Evolutionary conservation across 805 yeast genomes (phyloP).

Genomic region (Jamesozyma jinghongensis): DNA sequence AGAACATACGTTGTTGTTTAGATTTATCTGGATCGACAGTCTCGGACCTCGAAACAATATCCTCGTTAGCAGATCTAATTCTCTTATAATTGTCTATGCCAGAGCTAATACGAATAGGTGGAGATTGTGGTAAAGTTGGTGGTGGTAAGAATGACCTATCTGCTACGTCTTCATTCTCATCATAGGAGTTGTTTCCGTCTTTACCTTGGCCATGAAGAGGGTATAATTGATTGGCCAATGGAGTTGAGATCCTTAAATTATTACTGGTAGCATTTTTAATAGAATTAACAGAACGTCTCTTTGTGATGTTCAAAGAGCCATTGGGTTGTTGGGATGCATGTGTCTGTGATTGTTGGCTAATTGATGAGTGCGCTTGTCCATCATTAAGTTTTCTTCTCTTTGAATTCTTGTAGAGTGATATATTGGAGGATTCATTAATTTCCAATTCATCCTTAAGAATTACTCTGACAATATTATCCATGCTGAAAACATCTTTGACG

Average conservation of each 20-base stretch:
- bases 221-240: constrained; percentile 33
- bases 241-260: constrained; percentile 32
- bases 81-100: constrained; percentile 27
- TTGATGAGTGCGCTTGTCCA: constrained; percentile 4
- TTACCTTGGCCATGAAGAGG: constrained; percentile 19
- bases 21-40: constrained; percentile 32
- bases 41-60: constrained; percentile 32
- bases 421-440: constrained; percentile 17
- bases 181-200: constrained; percentile 12
- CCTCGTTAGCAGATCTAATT: constrained; percentile 28
- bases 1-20: constrained; percentile 27
- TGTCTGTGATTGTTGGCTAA: background rate
- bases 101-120: constrained; percentile 32
- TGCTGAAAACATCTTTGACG: constrained; percentile 55
- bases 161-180: constrained; percentile 26
- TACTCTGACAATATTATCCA: constrained; percentile 39
- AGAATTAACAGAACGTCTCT: constrained; percentile 11
- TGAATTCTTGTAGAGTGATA: constrained; percentile 18
- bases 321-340: constrained; percentile 4
- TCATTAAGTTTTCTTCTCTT: constrained; percentile 20
- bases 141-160: constrained; percentile 32
- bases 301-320: constrained; percentile 17
- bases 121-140: constrained; percentile 32
- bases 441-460: constrained; percentile 35
- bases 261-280: constrained; percentile 5